Base-by-base conservation (phyloP, 2,329 filamentous ascomycete genomes). In the Xylaria hypoxylon region DNA sequence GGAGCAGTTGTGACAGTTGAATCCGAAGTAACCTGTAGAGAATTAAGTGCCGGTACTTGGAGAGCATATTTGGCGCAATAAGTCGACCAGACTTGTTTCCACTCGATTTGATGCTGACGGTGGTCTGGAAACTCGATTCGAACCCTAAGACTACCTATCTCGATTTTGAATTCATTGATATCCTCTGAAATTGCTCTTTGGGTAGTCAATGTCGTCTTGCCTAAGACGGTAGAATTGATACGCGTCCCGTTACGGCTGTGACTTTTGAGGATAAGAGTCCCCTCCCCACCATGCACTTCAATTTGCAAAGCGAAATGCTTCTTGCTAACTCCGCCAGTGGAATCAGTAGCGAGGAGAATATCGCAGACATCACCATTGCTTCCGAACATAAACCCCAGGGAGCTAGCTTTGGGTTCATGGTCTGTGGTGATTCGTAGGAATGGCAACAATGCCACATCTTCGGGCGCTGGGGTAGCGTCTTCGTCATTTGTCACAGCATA, bases 351-450 rank as follows among this genome's bases (percentile, higher is more conserved):
- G 5, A 65, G n/a, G 7, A 61, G 50, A 15, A 52, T 35, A 19
- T 65, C 63, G 8, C 57, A 65, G 5, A 11, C 5, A 6, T 15
- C 2, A 5, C 2, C 1, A 11, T 47, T 6, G 38, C 35, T 19
- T 5, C 63, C 58, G 26, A 65, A 65, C 6, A 62, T 19, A 6
- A 48, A 52, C 3, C 63, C 63, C 3, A 4, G 3, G 3, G 8
- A 1, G 13, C 19, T 13, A 0, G 28, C 7, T 1, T 24, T 40
- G 7, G 45, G 38, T 6, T 22, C 4, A 22, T 65, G 52, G 10
- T 56, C 26, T 28, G 38, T 61, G 4, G 63, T 62, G 7, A 62
- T 38, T 42, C 45, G 51, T n/a, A 62, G n/a, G 15, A 55, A 55
- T 8, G 0, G 6, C 2, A 0, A 5, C 2, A 52, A 22, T 1